These are phyloP conservation scores for Lentinula raphanica DNA, from an alignment of 768 basidiomycete genomes.

Conservation along the genomic window DNA sequence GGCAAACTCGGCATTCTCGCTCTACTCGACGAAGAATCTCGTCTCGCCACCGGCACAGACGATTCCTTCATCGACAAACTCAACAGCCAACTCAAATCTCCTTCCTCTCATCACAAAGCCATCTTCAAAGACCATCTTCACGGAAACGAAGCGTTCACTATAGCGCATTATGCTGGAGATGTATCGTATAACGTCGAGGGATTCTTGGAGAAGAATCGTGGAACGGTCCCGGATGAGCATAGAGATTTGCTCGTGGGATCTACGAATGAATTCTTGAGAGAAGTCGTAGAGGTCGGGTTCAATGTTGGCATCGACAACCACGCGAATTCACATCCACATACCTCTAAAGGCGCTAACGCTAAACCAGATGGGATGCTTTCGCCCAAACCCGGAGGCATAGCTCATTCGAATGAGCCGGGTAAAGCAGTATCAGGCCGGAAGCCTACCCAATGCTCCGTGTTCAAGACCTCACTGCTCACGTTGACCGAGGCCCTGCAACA, in stretches of 20 bases:
- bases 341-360: neutral
- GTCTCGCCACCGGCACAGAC: conserved; percentile 90
- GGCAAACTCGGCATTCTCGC: conserved; percentile 93
- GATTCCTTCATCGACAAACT: conserved; percentile 90
- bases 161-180: conserved; percentile 96
- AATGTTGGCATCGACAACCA: neutral
- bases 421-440: conserved; percentile 97
- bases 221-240: conserved; percentile 98
- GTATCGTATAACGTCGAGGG: conserved; percentile 98
- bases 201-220: conserved; percentile 98
- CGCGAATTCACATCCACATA: neutral
- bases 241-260: conserved; percentile 81
- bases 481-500: conserved; percentile 96
- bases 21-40: conserved; percentile 95
- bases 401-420: neutral
- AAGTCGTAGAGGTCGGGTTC: conserved; percentile 88
- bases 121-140: conserved; percentile 99
- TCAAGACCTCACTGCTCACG: conserved; percentile 89
- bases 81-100: conserved; percentile 76
- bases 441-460: conserved; percentile 96
- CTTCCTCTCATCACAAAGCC: conserved; percentile 55
- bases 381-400: neutral
- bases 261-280: conserved; percentile 89
- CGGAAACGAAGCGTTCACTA: conserved; percentile 94
- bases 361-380: neutral